Evolutionary conservation across 495 filamentous ascomycete species (phyloP).

Genomic region (Neurospora sp.): DNA sequence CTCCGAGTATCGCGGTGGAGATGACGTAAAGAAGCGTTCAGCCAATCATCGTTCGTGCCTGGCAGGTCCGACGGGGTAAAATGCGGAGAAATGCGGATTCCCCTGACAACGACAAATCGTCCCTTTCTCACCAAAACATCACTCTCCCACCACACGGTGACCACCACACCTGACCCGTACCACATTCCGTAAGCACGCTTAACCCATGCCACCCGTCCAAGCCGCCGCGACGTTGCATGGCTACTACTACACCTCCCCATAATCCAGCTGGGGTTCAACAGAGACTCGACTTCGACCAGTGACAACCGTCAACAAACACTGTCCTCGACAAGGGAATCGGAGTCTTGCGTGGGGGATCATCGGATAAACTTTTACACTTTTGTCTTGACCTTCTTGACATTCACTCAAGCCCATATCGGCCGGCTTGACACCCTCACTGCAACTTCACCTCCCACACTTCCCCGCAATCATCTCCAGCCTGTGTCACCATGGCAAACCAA

Average conservation of each 20-base stretch:
- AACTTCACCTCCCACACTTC: background rate
- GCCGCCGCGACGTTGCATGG: background rate
- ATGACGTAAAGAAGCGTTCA: background rate
- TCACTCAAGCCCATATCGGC: background rate
- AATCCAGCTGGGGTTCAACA: background rate
- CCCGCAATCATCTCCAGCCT: background rate
- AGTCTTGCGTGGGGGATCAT: background rate
- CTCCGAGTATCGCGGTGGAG: background rate
- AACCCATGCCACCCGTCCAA: background rate
- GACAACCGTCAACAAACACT: background rate
- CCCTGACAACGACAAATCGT: background rate
- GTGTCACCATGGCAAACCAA: background rate
- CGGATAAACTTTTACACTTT: background rate
- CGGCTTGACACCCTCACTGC: background rate
- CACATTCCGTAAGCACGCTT: background rate
- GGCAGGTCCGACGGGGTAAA: background rate
- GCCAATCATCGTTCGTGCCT: background rate
- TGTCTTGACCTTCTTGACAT: background rate
- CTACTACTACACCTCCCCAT: background rate
- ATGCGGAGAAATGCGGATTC: background rate
- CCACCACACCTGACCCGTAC: background rate
- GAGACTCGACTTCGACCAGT: background rate
- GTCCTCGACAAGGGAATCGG: background rate
- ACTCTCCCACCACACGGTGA: no score
- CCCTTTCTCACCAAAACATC: background rate